Base-by-base conservation (phyloP, 805 yeast species). In the Sugiyamaella lignohabitans region DNA sequence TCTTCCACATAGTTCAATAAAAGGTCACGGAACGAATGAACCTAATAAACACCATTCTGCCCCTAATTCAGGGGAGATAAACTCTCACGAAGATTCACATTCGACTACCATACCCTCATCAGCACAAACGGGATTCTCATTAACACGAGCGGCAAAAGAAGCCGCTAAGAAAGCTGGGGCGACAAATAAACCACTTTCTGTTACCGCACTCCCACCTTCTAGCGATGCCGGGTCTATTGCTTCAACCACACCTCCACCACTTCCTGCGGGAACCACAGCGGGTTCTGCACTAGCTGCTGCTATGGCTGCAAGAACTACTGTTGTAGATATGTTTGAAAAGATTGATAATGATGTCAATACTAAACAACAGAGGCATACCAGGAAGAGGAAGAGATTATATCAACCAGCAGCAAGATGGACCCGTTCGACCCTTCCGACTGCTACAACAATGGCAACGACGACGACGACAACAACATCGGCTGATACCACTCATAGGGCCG, bases 231-330 rank as follows among this genome's bases (percentile, higher is more conserved):
- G 21, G 18, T 5, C 38, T 16, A 17, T 40, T 40, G 42, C 47
- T 19, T 8, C 16, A 17, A 22, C 14, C 21, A 17, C 6, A 16
- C 5, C 46, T 16, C 10, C 38, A 6, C 16, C 43, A 6, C 45
- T 29, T 19, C 45, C 47, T 35, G 40, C 30, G 30, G 30, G n/a
- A 8, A 41, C 30, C 10, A 17, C 14, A 17, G 14, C 41, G 14
- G 24, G 43, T 32, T 48, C 53, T 6, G 56, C 56, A 2, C 48
- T 48, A 20, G 56, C 56, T 18, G 56, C 56, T 27, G 56, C 56
- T 2, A 22, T 51, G 17, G 56, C 56, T 5, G 56, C 56, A 1
- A 32, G 46, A 22, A n/a, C 45, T 2, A 48, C 45, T 22, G 55
- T 47, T 5, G 53, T 40, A 17, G 55, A 49, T 36, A 43, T 52